Conservation (phyloP, 192 early-diverging fungal species). For the Rhizophagus clarus region DNA sequence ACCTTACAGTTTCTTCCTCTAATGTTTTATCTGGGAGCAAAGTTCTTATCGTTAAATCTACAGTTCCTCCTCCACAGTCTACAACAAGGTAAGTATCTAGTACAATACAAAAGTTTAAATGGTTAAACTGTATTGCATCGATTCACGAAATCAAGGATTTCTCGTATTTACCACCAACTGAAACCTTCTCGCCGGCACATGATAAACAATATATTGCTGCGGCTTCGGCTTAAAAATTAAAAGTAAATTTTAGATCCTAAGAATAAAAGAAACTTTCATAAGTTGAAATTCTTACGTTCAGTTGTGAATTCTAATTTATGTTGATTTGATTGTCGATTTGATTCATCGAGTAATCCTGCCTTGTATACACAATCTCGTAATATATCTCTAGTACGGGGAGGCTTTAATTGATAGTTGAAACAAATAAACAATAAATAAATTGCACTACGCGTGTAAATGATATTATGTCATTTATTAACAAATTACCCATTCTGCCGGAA, state of each 20-base stretch:
- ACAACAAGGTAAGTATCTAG: constrained; percentile 44
- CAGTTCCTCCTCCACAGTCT: constrained; percentile 52
- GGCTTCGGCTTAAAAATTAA: neutral
- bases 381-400: neutral
- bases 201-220: neutral
- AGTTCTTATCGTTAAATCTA: constrained; percentile 42
- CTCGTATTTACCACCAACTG: neutral
- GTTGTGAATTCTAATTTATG: constrained; percentile 21
- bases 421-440: neutral
- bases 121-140: neutral
- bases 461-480: neutral
- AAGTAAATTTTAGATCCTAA: neutral
- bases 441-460: neutral
- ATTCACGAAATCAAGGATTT: neutral
- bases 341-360: neutral
- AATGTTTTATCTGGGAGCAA: neutral
- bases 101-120: neutral
- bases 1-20: constrained; percentile 30
- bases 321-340: neutral
- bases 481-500: constrained; percentile 30
- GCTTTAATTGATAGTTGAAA: neutral
- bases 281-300: constrained; percentile 15
- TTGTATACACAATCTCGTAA: constrained; percentile 18
- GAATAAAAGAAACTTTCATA: neutral
- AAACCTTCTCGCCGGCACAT: neutral